Base-by-base conservation (phyloP, 2,329 filamentous ascomycete species). In the Tolypocladium amazonense region DNA sequence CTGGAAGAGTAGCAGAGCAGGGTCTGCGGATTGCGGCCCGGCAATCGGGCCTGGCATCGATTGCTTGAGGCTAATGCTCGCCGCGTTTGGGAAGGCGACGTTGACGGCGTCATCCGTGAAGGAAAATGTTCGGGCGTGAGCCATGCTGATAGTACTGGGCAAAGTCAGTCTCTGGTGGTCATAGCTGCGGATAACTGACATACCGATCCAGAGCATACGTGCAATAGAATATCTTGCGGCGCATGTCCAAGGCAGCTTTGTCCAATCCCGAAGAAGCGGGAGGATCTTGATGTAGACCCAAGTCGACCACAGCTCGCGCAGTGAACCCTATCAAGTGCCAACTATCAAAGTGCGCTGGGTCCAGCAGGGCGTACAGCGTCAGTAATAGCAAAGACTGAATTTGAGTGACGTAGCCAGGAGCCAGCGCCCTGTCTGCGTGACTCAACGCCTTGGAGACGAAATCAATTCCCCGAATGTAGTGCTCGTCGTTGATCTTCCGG, bases 271-370 rank as follows among this genome's bases (percentile, higher is more conserved):
- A 81, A 62, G 88, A 86, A 60, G 83, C 80, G 0, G 89, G 88
- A 3, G 92, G 91, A 65, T 97, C 93, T 74, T 97, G 93, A 72
- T 97, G 94, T 60, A 95, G 86, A 9, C 94, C 94, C 37, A 97
- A 77, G 74, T 99, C 94, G 27, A 97, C 83, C 69, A 93, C 86
- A 7, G 92, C 90, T 60, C 93, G 85, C 47, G 90, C 90, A 8
- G 93, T 92, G 70, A 94, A 92, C 8, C 93, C 94, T 59, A 97
- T 89, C 62, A 97, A 75, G 64, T 94, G 92, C 92, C 94, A 97
- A 67, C 88, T 91, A 68, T 96, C 92, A 68, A 96, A 97, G 69
- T 95, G 91, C 50, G 87, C 84, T 2, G 93, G 92, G 67, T 97
- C 92, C 56, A 96, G 79, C 77, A 94, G 89, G 3, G 93, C 88